These are phyloP conservation scores for Beauveria asiatica DNA, from an alignment of 2,329 filamentous ascomycete genomes.

Conservation along the genomic window DNA sequence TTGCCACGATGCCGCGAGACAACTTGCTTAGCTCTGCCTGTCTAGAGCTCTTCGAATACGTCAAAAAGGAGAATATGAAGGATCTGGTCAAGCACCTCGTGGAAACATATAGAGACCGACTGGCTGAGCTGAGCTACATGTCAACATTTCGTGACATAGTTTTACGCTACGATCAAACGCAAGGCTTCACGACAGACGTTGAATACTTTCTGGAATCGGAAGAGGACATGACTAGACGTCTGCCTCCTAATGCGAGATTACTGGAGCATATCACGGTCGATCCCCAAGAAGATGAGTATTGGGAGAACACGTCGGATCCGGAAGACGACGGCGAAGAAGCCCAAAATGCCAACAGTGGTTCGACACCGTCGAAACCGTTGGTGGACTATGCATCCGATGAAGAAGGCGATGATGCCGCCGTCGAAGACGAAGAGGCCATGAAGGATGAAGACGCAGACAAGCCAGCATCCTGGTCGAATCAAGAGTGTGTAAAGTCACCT, in stretches of 20 bases:
- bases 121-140: conserved; percentile 71
- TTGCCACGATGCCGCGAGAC: conserved; percentile 80
- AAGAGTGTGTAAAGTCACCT: conserved; percentile 33
- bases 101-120: conserved; percentile 69
- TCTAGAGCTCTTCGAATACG: conserved; percentile 86
- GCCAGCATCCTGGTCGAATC: conserved; percentile 13
- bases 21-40: conserved; percentile 91
- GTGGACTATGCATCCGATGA: conserved; percentile 94
- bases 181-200: conserved; percentile 54
- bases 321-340: conserved; percentile 58
- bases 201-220: conserved; percentile 67
- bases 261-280: conserved; percentile 70
- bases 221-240: conserved; percentile 42
- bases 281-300: conserved; percentile 83
- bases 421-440: conserved; percentile 17
- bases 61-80: conserved; percentile 74
- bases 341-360: conserved; percentile 47
- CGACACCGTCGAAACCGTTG: conserved; percentile 59
- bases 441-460: conserved; percentile 13
- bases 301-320: conserved; percentile 77
- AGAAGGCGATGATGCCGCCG: conserved; percentile 42
- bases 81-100: conserved; percentile 77
- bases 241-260: conserved; percentile 42
- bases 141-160: conserved; percentile 75
- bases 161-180: conserved; percentile 68